Percentiles rank a stretch among this genome's conserved stretches.
Evolutionary conservation across 768 basidiomycete species (phyloP).

Genomic region (Cystofilobasidium bisporidii): DNA sequence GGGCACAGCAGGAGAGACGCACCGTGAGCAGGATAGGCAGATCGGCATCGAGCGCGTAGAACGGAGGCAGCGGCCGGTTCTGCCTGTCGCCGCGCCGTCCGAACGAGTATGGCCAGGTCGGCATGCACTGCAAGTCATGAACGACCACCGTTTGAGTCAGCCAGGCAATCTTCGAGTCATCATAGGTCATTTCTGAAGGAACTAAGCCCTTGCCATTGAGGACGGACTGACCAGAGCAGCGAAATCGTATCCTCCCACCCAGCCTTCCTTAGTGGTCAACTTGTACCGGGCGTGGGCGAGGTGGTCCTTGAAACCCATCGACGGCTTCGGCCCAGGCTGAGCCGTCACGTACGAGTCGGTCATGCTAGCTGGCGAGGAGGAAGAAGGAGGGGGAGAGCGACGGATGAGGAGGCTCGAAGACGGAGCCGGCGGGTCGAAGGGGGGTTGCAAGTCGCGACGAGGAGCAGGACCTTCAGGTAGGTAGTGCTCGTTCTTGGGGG

Average conservation of each 20-base stretch:
- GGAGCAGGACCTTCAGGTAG: too few species aligned
- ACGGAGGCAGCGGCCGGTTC: constrained; percentile 34
- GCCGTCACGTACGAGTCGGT: not conserved
- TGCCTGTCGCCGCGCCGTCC: not conserved
- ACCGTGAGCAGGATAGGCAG: constrained; percentile 59
- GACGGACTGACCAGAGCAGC: too few species aligned
- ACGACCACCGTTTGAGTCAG: too few species aligned
- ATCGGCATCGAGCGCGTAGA: constrained; percentile 63
- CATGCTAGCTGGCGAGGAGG: not conserved
- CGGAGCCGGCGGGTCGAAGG: too few species aligned
- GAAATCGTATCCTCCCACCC: not conserved
- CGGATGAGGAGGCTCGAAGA: too few species aligned
- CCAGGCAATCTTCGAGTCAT: not conserved
- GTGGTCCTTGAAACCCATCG: not conserved
- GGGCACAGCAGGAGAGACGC: constrained; percentile 28
- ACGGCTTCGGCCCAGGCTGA: not conserved
- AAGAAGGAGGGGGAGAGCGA: not conserved
- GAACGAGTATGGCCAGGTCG: constrained; percentile 6
- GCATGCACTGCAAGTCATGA: constrained; percentile 15
- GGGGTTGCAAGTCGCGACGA: too few species aligned
- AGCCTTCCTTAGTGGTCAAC: constrained; percentile 11
- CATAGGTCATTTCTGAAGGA: too few species aligned
- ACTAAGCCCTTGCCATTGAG: too few species aligned
- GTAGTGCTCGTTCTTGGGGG: too few species aligned
- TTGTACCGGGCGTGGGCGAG: not conserved